phyloP scores from a whole-genome alignment of 139 green algal species.

The Edaphochlamys debaryana region DNA sequence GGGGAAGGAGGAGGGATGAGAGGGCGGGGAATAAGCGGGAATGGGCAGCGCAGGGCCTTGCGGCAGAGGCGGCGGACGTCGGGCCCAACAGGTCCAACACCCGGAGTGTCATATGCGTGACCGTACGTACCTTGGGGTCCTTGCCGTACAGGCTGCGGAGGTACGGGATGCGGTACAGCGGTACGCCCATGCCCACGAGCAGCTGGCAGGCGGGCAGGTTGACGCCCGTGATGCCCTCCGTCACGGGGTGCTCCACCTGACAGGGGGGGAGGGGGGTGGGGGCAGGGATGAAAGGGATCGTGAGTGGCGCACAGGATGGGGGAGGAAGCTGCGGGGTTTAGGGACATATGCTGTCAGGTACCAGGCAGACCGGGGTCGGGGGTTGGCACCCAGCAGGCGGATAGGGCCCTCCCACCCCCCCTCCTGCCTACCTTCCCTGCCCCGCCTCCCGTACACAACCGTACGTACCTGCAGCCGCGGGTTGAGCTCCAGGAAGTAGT shows the following conservation, averaged over 20 bases:
- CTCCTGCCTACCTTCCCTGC: neutral
- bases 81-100: too few species aligned
- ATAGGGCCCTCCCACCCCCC: neutral
- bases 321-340: too few species aligned
- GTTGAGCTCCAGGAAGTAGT: constrained; percentile 99
- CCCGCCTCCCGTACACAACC: neutral
- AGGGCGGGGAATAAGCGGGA: too few species aligned
- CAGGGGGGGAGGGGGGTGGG: neutral
- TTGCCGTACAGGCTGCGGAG: constrained; percentile 82
- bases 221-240: constrained; percentile 94
- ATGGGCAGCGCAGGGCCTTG: too few species aligned
- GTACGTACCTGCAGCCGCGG: constrained; percentile 91
- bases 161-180: constrained; percentile 88
- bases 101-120: too few species aligned
- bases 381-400: too few species aligned
- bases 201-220: constrained; percentile 95
- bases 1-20: too few species aligned
- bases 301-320: too few species aligned
- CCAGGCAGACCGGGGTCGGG: too few species aligned
- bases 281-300: neutral
- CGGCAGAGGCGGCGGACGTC: too few species aligned
- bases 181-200: constrained; percentile 93
- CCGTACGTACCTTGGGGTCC: too few species aligned
- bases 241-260: constrained; percentile 98
- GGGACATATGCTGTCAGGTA: too few species aligned